These are phyloP conservation scores for Pezicula radicicola DNA, from an alignment of 2,329 filamentous ascomycete genomes.

Conservation along the genomic window DNA sequence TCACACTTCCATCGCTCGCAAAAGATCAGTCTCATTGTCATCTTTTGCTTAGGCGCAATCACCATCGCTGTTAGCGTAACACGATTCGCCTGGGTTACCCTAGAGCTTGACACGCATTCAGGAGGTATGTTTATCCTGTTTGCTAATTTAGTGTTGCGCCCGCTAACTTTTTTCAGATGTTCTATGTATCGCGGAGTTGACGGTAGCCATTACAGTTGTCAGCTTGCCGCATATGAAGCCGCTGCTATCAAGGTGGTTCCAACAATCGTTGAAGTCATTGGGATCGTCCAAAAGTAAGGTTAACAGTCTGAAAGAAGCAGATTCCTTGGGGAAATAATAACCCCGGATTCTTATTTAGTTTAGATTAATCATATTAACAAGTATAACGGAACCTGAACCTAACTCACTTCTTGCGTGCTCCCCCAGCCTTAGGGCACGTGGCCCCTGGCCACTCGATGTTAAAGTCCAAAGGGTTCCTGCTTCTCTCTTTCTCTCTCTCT, in stretches of 20 bases:
- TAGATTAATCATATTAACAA: no score
- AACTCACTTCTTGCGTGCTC: no score
- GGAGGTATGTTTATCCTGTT: background rate
- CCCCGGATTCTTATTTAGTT: no score
- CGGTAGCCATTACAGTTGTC: background rate
- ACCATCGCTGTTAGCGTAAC: background rate
- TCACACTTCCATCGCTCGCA: background rate
- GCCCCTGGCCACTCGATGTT: no score
- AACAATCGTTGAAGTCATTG: no score
- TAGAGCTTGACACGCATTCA: background rate
- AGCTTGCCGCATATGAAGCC: background rate
- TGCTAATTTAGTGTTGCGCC: background rate
- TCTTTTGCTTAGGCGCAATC: background rate
- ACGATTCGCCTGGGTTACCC: background rate
- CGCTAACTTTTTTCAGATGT: background rate
- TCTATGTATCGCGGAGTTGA: background rate
- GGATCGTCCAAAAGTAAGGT: no score
- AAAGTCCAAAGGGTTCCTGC: no score
- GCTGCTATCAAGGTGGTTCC: background rate
- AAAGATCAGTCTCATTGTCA: background rate
- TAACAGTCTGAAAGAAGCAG: no score
- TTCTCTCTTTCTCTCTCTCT: no score
- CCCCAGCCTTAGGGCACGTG: no score
- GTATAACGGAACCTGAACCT: no score
- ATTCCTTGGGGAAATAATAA: no score